These are phyloP conservation scores for Daldinia concentrica DNA, from an alignment of 495 filamentous ascomycete genomes.

Conservation along the genomic window DNA sequence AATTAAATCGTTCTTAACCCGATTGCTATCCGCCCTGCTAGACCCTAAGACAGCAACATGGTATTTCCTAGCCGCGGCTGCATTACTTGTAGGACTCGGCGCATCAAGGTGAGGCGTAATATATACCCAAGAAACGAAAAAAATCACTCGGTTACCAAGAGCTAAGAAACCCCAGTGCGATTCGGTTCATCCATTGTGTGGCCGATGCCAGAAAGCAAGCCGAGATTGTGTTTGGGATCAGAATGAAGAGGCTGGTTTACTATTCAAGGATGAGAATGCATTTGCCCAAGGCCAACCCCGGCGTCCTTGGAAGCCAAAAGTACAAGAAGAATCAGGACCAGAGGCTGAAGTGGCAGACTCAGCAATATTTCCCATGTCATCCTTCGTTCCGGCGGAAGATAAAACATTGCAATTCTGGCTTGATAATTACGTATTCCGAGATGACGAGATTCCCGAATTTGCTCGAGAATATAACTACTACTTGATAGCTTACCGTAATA, in stretches of 20 bases:
- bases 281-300: conserved; percentile 47
- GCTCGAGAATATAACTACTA: conserved; percentile 38
- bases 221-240: conserved; percentile 43
- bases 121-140: not conserved
- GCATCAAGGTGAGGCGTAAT: conserved; percentile 30
- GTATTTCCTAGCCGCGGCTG: conserved; percentile 32
- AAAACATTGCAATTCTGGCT: conserved; percentile 30
- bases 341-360: conserved; percentile 5
- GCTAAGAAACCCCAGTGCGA: conserved; percentile 42
- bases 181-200: conserved; percentile 38
- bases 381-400: conserved; percentile 21
- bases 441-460: conserved; percentile 34
- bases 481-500: conserved; percentile 33
- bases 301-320: conserved; percentile 37
- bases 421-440: conserved; percentile 12
- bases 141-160: not conserved
- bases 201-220: conserved; percentile 45
- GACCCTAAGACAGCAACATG: conserved; percentile 2
- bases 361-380: conserved; percentile 9
- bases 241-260: conserved; percentile 40
- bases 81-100: conserved; percentile 22
- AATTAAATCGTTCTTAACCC: too few relatives aligned
- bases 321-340: not conserved
- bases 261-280: conserved; percentile 49
- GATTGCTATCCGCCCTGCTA: too few relatives aligned